Evolutionary conservation across 2,329 filamentous ascomycete species (phyloP).

Genomic region (Paraphoma sp.): DNA sequence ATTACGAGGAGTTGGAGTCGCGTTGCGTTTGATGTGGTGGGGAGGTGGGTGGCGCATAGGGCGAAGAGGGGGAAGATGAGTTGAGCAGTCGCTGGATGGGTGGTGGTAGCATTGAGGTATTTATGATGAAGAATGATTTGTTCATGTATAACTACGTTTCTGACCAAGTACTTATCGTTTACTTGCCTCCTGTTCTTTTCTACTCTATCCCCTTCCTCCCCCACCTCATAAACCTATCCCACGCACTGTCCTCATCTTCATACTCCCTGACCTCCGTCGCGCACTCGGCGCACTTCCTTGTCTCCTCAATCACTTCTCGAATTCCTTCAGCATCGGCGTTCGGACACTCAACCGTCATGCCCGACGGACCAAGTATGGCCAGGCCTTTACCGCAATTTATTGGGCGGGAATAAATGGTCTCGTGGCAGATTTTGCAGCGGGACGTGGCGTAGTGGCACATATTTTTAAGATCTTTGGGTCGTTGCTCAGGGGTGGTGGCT

Average conservation of each 20-base stretch:
- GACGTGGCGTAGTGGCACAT: slow-evolving; percentile 2
- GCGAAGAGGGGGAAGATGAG: slow-evolving; percentile 27
- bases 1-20: slow-evolving; percentile 54
- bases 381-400: slow-evolving; percentile 2
- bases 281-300: not conserved
- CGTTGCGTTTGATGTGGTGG: slow-evolving; percentile 32
- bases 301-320: not conserved
- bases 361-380: not conserved
- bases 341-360: slow-evolving; percentile 1
- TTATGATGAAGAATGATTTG: no score
- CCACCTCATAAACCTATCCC: no score
- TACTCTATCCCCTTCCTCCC: not conserved
- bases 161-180: no score
- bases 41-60: slow-evolving; percentile 31
- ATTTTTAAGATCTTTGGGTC: no score
- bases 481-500: no score
- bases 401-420: not conserved
- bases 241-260: no score
- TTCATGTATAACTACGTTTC: no score
- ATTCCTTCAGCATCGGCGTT: not conserved
- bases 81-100: slow-evolving; percentile 1
- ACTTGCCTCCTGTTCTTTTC: no score
- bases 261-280: not conserved
- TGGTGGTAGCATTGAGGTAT: no score
- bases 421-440: slow-evolving; percentile 1